Conservation (phyloP, 305 asterid species). For the Fraxinus latifolia region DNA sequence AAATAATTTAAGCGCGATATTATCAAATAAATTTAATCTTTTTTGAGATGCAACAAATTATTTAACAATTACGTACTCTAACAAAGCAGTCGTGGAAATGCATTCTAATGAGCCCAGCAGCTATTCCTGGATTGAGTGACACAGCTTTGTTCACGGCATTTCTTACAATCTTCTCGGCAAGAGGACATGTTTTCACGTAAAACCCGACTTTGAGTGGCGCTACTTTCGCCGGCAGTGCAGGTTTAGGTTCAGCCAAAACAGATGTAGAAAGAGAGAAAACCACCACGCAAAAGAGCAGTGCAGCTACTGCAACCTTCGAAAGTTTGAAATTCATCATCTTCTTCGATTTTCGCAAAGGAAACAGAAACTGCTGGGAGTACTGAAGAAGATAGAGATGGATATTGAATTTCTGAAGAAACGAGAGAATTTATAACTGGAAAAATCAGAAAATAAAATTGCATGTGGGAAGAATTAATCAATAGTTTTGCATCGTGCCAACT, state of each 20-base stretch:
- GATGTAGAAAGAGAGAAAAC: background rate
- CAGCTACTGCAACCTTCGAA: background rate
- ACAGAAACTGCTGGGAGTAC: background rate
- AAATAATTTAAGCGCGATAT: background rate
- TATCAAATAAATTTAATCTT: background rate
- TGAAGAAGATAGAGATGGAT: background rate
- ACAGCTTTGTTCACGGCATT: slow-evolving; percentile 35
- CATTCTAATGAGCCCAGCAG: slow-evolving; percentile 44
- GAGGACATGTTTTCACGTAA: slow-evolving; percentile 38
- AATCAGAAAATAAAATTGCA: background rate
- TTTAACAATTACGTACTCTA: background rate
- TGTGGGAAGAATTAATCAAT: background rate
- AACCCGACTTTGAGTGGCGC: slow-evolving; percentile 36
- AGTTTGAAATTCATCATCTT: background rate
- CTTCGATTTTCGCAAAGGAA: background rate
- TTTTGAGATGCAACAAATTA: background rate
- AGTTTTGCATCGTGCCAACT: background rate
- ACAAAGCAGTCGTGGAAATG: slow-evolving; percentile 61
- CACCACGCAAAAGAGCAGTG: slow-evolving; percentile 1
- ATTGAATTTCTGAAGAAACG: background rate
- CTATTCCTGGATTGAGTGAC: slow-evolving; percentile 36
- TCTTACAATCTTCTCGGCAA: slow-evolving; percentile 38
- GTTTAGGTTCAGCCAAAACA: background rate
- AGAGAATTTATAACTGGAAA: background rate
- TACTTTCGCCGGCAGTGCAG: background rate